Evolutionary conservation across 257 asterid species (phyloP).

Genomic region (Ophiorrhiza pumila): DNA sequence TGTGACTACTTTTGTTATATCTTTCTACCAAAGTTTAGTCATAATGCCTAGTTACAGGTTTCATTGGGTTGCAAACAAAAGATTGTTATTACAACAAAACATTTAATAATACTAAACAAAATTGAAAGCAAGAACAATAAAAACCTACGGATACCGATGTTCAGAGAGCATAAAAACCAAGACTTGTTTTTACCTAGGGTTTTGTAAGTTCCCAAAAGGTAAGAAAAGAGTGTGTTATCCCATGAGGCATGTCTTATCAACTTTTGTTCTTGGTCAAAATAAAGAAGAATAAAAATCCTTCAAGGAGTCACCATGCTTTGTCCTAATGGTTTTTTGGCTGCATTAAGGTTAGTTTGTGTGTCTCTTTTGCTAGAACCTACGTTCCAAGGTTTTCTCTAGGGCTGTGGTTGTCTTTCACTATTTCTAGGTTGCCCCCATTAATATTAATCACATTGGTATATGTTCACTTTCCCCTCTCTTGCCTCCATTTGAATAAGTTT

Average conservation of each 20-base stretch:
- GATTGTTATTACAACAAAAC: background rate
- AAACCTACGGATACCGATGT: conserved; percentile 37
- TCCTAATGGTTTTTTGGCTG: conserved; percentile 13
- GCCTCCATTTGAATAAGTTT: background rate
- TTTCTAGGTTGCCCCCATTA: conserved; percentile 3
- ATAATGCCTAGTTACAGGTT: background rate
- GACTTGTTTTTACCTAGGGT: background rate
- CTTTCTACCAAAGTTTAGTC: background rate
- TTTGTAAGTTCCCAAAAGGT: conserved; percentile 1
- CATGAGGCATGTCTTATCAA: conserved; percentile 41
- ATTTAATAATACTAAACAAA: background rate
- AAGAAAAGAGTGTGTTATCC: conserved; percentile 29
- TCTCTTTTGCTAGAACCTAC: conserved; percentile 7
- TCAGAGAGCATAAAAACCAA: conserved; percentile 7
- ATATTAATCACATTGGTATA: conserved; percentile 5
- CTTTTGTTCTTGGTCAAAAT: conserved; percentile 27
- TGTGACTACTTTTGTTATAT: background rate
- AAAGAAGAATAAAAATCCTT: conserved; percentile 16
- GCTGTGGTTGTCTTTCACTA: conserved; percentile 19
- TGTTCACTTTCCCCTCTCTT: background rate
- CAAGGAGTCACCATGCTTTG: conserved; percentile 25
- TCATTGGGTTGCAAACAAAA: background rate
- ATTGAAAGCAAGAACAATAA: conserved; percentile 27
- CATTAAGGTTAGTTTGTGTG: conserved; percentile 27
- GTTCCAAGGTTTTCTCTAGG: conserved; percentile 14